These are phyloP conservation scores for Middelhovenomyces tepae DNA, from an alignment of 805 yeast species.

Conservation along the genomic window DNA sequence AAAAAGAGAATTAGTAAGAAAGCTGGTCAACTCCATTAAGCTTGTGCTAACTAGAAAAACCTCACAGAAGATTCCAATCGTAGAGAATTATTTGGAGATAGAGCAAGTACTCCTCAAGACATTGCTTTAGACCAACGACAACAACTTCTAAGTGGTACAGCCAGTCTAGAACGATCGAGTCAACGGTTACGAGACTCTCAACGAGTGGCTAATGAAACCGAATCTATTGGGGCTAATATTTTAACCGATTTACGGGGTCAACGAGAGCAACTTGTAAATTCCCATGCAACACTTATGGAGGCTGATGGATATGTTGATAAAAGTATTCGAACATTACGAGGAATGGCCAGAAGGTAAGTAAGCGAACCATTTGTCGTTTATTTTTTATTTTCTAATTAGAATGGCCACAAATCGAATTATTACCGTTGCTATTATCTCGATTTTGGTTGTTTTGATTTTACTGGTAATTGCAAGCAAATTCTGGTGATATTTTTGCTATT, in stretches of 20 bases:
- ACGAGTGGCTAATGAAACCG: conserved; percentile 87
- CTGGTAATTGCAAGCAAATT: conserved; percentile 80
- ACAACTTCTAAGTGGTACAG: conserved; percentile 66
- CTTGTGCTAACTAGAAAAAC: too few species aligned
- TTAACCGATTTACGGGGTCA: conserved; percentile 84
- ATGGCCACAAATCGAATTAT: conserved; percentile 85
- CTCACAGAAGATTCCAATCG: conserved; percentile 66
- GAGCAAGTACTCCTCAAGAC: conserved; percentile 28
- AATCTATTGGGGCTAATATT: conserved; percentile 81
- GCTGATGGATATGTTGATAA: conserved; percentile 93
- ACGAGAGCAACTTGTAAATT: conserved; percentile 80
- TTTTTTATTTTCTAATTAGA: conserved; percentile 28
- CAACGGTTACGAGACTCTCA: conserved; percentile 83
- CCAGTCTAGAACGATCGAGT: conserved; percentile 71
- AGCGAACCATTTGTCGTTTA: conserved; percentile 1
- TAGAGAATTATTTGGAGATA: conserved; percentile 58
- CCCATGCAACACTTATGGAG: conserved; percentile 76
- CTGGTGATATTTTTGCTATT: conserved; percentile 34
- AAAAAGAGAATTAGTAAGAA: conserved; percentile 39
- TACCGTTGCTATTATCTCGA: conserved; percentile 85
- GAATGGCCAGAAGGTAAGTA: conserved; percentile 63
- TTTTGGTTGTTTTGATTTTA: conserved; percentile 69
- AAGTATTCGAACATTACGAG: conserved; percentile 72
- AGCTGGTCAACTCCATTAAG: too few species aligned
- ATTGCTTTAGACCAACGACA: conserved; percentile 63